Evolutionary conservation across 345 rosid species (phyloP).

Genomic region (Isatis tinctoria): DNA sequence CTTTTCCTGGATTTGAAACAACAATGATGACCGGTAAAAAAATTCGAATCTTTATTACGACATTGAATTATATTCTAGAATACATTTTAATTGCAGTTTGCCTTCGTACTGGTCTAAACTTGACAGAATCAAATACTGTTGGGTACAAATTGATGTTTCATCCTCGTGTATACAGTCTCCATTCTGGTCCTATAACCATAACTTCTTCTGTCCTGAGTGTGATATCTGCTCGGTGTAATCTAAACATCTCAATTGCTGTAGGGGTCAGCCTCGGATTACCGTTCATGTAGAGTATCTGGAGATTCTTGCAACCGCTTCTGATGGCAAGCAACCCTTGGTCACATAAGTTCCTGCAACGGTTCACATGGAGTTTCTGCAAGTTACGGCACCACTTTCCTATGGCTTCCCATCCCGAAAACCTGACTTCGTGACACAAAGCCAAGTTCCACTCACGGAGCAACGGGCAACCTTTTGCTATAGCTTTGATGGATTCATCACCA

Average conservation of each 20-base stretch:
- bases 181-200: slow-evolving; percentile 50
- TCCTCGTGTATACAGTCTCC: slow-evolving; percentile 28
- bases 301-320: slow-evolving; percentile 59
- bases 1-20: not conserved
- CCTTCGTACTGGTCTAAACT: not conserved
- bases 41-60: not conserved
- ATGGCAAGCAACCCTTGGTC: slow-evolving; percentile 54
- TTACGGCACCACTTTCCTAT: slow-evolving; percentile 49
- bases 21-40: not conserved
- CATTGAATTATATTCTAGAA: not conserved
- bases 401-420: slow-evolving; percentile 58
- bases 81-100: not conserved
- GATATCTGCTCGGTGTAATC: slow-evolving; percentile 40
- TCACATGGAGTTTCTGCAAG: slow-evolving; percentile 65
- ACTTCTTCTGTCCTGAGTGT: slow-evolving; percentile 45
- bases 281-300: slow-evolving; percentile 46
- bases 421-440: slow-evolving; percentile 59
- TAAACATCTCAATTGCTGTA: slow-evolving; percentile 52
- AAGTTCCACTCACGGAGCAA: slow-evolving; percentile 69
- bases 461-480: slow-evolving; percentile 72
- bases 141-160: not conserved
- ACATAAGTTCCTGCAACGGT: slow-evolving; percentile 60
- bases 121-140: not conserved
- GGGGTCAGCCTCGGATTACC: slow-evolving; percentile 25
- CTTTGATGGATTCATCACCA: slow-evolving; percentile 55